Base-by-base conservation (phyloP, 2,329 filamentous ascomycete genomes). In the Diaporthe vaccinii region DNA sequence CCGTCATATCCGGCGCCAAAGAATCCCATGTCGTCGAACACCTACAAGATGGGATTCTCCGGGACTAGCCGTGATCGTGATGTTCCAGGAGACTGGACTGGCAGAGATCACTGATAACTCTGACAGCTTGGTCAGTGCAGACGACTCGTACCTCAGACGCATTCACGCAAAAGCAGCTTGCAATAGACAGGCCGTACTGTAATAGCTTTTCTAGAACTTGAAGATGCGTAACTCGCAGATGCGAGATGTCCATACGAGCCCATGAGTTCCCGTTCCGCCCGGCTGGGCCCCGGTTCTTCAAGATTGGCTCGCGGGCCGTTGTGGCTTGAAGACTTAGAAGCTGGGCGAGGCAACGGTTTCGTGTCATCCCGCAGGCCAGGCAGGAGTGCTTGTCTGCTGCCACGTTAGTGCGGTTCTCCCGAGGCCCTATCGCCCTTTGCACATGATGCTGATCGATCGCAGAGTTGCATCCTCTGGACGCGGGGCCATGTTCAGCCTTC, bases 1-100 rank as follows among this genome's bases (percentile, higher is more conserved):
- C 62, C 44, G 62, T 68, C 46, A n/a, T 34, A n/a, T 53, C 62
- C 46, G 44, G 46, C 62, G 22, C 62, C 44, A n/a, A 7, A 39
- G 20, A 68, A 20, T 17, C 39, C 22, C 44, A 22, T 22, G 62
- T n/a, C 34, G 44, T 67, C 28, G 25, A 49, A 12, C 4, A 51
- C 36, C 20, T 4, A 8, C 28, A 28, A 51, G 7, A 28, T 41
- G 36, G n/a, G 10, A 68, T 36, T 12, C 25, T 51, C 20, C 4
- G 28, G 44, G 14, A 39, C 44, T 39, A 28, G 62, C 44, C 20
- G 22, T 25, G 14, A 7, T 20, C 3, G 31, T 25, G 22, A 28
- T 39, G 7, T 17, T 25, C 22, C 28, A 58, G 28, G 8, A 22
- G 10, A 20, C 5, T 17, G 28, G 5, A 14, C n/a, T 10, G 6